Evolutionary conservation across 2,329 filamentous ascomycete genomes (phyloP).

Genomic region (Aspergillus luchuensis): DNA sequence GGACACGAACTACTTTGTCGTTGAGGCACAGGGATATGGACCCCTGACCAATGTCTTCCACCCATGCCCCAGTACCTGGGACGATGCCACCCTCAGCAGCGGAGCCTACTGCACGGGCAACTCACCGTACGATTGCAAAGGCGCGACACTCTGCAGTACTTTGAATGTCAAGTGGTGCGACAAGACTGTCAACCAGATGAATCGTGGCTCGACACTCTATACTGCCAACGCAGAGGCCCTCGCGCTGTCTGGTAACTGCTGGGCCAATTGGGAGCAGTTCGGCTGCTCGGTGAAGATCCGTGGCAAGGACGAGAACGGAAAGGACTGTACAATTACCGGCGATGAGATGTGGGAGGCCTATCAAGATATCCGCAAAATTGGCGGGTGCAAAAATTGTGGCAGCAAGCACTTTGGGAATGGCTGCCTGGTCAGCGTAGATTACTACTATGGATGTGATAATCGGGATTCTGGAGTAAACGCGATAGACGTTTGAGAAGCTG

Average conservation of each 20-base stretch:
- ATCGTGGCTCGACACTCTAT: background rate
- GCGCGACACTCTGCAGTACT: slow-evolving; percentile 15
- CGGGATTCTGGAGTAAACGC: background rate
- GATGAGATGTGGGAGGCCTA: slow-evolving; percentile 19
- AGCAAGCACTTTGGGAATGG: slow-evolving; percentile 15
- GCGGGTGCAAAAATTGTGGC: slow-evolving; percentile 21
- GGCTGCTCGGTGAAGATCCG: slow-evolving; percentile 2
- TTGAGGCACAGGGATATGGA: slow-evolving; percentile 16
- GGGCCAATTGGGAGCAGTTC: slow-evolving; percentile 1
- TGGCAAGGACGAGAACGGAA: background rate
- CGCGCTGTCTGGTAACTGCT: background rate
- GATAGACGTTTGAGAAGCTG: background rate
- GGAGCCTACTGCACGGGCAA: background rate
- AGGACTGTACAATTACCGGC: background rate
- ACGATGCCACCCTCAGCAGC: too few relatives aligned
- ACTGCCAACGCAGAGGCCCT: background rate
- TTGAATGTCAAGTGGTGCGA: slow-evolving; percentile 18
- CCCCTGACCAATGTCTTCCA: slow-evolving; percentile 14
- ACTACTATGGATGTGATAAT: slow-evolving; percentile 20
- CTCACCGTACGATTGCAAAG: slow-evolving; percentile 13
- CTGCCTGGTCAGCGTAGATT: slow-evolving; percentile 21
- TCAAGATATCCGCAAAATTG: slow-evolving; percentile 19
- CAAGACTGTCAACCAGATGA: slow-evolving; percentile 15
- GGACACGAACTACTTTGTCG: slow-evolving; percentile 18
- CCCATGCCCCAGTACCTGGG: slow-evolving; percentile 4